phyloP scores from a whole-genome alignment of 2,329 filamentous ascomycete species.

The Plenodomus tracheiphilus region DNA sequence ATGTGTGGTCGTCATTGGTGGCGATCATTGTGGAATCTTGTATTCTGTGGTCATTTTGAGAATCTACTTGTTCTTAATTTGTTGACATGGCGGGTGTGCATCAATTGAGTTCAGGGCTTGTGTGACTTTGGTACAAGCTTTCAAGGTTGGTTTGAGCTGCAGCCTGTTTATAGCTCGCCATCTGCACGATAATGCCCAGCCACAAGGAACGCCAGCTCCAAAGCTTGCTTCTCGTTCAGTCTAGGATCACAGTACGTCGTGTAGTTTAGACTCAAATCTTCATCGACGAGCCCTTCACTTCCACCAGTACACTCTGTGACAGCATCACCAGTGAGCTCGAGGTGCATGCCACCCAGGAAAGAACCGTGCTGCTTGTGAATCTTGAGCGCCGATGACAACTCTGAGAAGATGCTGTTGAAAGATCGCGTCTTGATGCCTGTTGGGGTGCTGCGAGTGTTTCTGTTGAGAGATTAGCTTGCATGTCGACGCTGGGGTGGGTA shows the following conservation, averaged over 20 bases:
- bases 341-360: slow-evolving; percentile 89
- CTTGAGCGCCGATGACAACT: slow-evolving; percentile 78
- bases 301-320: slow-evolving; percentile 96
- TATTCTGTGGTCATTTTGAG: no score
- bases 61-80: background rate
- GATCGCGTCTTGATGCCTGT: slow-evolving; percentile 87
- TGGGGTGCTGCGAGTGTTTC: slow-evolving; percentile 66
- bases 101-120: background rate
- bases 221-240: slow-evolving; percentile 95
- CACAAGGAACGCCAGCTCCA: slow-evolving; percentile 92
- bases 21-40: slow-evolving; percentile 6
- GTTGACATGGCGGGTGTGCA: background rate
- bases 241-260: slow-evolving; percentile 95
- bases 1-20: background rate
- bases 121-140: no score
- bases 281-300: slow-evolving; percentile 81
- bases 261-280: slow-evolving; percentile 87
- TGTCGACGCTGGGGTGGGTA: background rate
- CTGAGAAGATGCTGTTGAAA: slow-evolving; percentile 86
- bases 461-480: slow-evolving; percentile 13
- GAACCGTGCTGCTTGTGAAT: slow-evolving; percentile 84
- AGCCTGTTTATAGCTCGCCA: slow-evolving; percentile 13
- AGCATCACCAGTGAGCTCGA: slow-evolving; percentile 92
- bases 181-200: slow-evolving; percentile 74
- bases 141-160: background rate